phyloP scores from a whole-genome alignment of 441 rosid species.

The Bruguiera hainesii region DNA sequence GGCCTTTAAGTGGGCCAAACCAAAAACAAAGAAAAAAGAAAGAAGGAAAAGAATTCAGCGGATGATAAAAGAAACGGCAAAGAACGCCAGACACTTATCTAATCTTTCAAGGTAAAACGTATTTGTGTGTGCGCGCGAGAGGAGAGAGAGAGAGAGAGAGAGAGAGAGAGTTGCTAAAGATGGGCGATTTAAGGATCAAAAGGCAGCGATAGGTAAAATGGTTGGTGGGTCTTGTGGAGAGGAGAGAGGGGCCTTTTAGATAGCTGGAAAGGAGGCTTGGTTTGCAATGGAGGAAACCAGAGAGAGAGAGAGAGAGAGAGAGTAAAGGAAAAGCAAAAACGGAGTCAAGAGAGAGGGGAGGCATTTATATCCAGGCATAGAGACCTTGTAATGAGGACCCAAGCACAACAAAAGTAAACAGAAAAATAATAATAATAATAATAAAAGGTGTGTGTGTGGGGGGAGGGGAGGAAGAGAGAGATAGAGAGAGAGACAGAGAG shows the following conservation, averaged over 20 bases:
- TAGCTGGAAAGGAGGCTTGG: conserved; percentile 71
- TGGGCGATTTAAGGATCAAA: conserved; percentile 14
- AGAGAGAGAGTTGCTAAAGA: conserved; percentile 10
- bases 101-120: conserved; percentile 27
- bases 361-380: conserved; percentile 36
- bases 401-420: neutral
- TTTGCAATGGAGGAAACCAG: conserved; percentile 80
- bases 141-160: conserved; percentile 9
- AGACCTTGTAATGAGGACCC: neutral
- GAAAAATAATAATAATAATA: neutral
- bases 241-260: conserved; percentile 24
- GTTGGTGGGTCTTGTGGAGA: conserved; percentile 47
- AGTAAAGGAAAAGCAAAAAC: conserved; percentile 53
- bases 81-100: conserved; percentile 37
- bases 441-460: too few species aligned
- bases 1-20: conserved; percentile 23
- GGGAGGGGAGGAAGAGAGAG: neutral
- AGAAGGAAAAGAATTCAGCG: conserved; percentile 8
- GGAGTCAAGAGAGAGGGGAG: conserved; percentile 24
- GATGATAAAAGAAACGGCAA: conserved; percentile 29
- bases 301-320: conserved; percentile 23
- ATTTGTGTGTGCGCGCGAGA: conserved; percentile 1
- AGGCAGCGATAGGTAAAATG: conserved; percentile 39
- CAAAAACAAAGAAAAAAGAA: neutral
- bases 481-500: neutral